A percentile compares a stretch with the other conserved stretches of the same genome.
Evolutionary conservation across 2,329 filamentous ascomycete genomes (phyloP).

Genomic region (Fusarium sulawesiense): DNA sequence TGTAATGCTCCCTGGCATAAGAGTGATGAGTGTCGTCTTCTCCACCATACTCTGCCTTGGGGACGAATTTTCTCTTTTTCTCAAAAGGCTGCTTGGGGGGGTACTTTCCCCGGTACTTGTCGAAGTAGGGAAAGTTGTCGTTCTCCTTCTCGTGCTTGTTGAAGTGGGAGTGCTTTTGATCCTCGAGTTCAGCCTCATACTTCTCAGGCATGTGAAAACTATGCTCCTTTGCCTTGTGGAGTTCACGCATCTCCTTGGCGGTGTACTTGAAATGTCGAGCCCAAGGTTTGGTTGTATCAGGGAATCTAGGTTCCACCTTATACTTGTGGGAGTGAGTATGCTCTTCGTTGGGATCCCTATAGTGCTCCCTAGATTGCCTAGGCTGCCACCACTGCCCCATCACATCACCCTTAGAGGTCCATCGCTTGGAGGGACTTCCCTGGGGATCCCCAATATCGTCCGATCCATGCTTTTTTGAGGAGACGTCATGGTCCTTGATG

Average conservation of each 20-base stretch:
- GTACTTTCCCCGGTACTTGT: background rate
- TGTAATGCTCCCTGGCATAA: background rate
- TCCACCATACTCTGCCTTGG: background rate
- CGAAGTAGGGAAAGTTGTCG: background rate
- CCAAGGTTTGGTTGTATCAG: background rate
- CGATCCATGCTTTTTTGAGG: background rate
- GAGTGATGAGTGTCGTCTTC: background rate
- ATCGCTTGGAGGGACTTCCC: background rate
- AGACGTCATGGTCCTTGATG: background rate
- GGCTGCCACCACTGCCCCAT: background rate
- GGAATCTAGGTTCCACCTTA: background rate
- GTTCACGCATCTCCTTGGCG: background rate
- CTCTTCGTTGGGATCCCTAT: background rate
- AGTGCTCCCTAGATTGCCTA: background rate
- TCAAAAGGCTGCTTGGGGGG: background rate
- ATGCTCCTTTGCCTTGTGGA: background rate
- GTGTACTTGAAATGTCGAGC: background rate
- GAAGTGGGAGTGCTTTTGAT: background rate
- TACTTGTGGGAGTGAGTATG: background rate
- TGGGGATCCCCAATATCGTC: background rate
- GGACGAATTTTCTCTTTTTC: background rate
- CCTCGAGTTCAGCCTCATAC: background rate
- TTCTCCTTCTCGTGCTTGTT: background rate
- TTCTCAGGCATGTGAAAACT: background rate
- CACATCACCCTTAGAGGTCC: background rate